Base-by-base conservation (phyloP, 495 filamentous ascomycete genomes). In the Talaromyces trachyspermus region DNA sequence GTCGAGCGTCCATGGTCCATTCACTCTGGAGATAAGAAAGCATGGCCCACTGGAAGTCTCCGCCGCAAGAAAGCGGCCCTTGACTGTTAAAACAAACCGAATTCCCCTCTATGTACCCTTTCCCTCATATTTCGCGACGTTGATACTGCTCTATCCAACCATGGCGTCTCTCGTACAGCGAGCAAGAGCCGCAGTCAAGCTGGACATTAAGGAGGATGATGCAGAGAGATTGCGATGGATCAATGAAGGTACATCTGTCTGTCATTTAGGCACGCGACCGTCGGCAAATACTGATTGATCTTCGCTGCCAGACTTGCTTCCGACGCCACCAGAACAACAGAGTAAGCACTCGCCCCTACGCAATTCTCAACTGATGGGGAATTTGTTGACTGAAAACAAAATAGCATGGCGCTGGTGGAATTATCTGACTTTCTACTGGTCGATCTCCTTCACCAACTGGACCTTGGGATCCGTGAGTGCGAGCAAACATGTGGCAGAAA, bases 371-470 rank as follows among this genome's bases (percentile, higher is more conserved):
- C 17, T 23, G 4, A 1, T 25, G 27, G 10, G 20, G 24, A 10
- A 32, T 35, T 42, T n/a, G 3, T n/a, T n/a, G n/a, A n/a, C n/a
- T n/a, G n/a, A n/a, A n/a, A n/a, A n/a, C n/a, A n/a, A 5, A 11
- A 11, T 37, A 53, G 50, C 58, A 12, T 61, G 59, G 59, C 48
- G 52, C 40, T 64, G 64, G 62, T 63, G 59, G 60, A 68, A 69
- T 48, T 69, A 63, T 51, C 53, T 59, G 9, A 61, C 61, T 20
- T 68, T 69, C 43, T 71, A 69, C 43, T 58, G 60, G 46, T 63
- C 59, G 1, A 48, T 71, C 29, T 60, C 56, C 11, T 66, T 71
- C 51, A 63, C 61, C 29, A 68, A 69, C 46, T 71, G 68, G 68
- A 68, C 59, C 10, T 38, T 68, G 38, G 67, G 65, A 29, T 58